These are phyloP conservation scores for Nyctanthes arbortristis DNA, from an alignment of 257 asterid genomes.

Conservation along the genomic window DNA sequence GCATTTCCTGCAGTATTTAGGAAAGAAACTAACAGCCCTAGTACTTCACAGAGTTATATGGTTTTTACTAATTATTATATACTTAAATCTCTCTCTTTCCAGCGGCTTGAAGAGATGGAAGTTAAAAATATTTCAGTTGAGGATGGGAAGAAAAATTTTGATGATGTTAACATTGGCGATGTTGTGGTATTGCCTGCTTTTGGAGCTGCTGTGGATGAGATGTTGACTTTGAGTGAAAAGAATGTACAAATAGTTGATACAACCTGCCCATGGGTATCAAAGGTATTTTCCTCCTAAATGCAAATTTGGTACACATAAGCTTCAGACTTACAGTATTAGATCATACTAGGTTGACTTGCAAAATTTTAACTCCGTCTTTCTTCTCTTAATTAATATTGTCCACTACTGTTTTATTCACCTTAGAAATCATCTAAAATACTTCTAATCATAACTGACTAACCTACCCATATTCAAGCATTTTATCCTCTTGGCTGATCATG, in stretches of 20 bases:
- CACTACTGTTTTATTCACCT: no score
- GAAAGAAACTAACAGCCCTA: background rate
- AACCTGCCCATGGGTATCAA: slow-evolving; percentile 99
- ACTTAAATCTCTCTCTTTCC: slow-evolving; percentile 17
- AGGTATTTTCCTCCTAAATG: slow-evolving; percentile 53
- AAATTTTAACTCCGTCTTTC: no score
- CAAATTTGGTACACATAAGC: no score
- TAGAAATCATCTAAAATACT: no score
- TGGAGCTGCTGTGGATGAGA: slow-evolving; percentile 95
- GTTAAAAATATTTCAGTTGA: slow-evolving; percentile 64
- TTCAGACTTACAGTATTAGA: no score
- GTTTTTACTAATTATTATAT: no score
- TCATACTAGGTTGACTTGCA: no score
- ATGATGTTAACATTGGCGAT: slow-evolving; percentile 70
- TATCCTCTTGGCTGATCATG: slow-evolving; percentile 2
- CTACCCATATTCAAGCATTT: slow-evolving; percentile 9
- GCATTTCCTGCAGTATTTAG: no score
- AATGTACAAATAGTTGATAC: slow-evolving; percentile 95
- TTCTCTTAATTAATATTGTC: no score
- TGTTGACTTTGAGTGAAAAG: slow-evolving; percentile 77
- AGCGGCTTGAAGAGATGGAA: slow-evolving; percentile 84
- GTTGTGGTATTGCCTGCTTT: slow-evolving; percentile 95
- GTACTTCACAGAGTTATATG: no score
- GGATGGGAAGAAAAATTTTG: slow-evolving; percentile 67
- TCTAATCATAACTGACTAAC: no score